Percentiles rank a stretch among this genome's conserved stretches.
phyloP scores from a whole-genome alignment of 495 filamentous ascomycete species.

The Lophiostoma macrostomum region DNA sequence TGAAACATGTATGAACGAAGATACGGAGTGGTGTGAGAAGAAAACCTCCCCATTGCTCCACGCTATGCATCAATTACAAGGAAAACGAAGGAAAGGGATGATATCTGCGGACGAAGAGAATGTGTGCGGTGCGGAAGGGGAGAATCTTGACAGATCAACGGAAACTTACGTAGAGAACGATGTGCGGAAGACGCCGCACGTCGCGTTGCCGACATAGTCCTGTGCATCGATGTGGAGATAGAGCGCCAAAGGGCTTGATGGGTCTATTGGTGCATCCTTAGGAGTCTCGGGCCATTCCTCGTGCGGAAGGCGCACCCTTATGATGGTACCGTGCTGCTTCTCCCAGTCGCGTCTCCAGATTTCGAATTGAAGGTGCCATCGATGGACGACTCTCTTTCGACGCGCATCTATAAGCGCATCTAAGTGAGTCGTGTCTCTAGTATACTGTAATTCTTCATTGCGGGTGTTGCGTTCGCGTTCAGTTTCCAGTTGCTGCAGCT shows the following conservation, averaged over 20 bases:
- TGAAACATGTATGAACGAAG: neutral
- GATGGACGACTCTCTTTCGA: constrained; percentile 3
- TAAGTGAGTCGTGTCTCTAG: constrained; percentile 17
- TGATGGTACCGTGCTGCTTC: constrained; percentile 11
- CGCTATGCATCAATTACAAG: constrained; percentile 16
- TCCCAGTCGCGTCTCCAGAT: constrained; percentile 28
- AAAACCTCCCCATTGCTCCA: too few relatives aligned
- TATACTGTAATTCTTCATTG: constrained; percentile 10
- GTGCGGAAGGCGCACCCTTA: constrained; percentile 13
- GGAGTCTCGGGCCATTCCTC: constrained; percentile 18
- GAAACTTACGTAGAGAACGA: too few relatives aligned
- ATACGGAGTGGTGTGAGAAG: neutral
- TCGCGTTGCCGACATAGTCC: too few relatives aligned
- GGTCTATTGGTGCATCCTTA: constrained; percentile 5
- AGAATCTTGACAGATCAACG: too few relatives aligned
- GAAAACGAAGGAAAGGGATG: too few relatives aligned
- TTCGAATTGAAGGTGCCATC: constrained; percentile 28
- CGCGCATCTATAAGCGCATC: constrained; percentile 16
- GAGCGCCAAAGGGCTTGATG: constrained; percentile 10
- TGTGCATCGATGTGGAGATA: constrained; percentile 1
- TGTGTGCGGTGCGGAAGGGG: neutral
- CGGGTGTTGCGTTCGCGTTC: constrained; percentile 15
- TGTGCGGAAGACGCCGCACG: too few relatives aligned
- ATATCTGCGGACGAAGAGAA: too few relatives aligned
- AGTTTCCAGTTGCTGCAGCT: constrained; percentile 21